These are phyloP conservation scores for Trichoderma koningiopsis DNA, from an alignment of 2,329 filamentous ascomycete genomes.

Conservation along the genomic window DNA sequence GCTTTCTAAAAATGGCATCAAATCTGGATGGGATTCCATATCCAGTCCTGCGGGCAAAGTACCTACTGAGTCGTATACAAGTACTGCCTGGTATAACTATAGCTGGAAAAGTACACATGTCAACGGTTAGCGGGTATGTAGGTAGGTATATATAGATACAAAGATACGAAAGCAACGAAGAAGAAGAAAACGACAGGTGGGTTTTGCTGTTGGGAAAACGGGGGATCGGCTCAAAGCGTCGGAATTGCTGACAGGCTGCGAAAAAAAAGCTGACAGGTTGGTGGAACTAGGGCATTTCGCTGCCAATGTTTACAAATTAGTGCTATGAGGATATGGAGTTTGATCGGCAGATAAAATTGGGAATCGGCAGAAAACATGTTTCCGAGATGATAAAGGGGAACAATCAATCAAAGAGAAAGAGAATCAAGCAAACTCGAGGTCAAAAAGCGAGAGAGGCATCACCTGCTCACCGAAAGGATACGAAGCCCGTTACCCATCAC, in stretches of 20 bases:
- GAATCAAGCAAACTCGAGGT: too few species aligned
- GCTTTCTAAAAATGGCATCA: slow-evolving; percentile 19
- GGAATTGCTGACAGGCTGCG: slow-evolving; percentile 8
- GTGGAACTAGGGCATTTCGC: not conserved
- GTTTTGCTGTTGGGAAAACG: not conserved
- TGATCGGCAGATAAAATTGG: not conserved
- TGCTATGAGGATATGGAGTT: not conserved
- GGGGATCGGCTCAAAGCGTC: not conserved
- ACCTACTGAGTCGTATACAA: not conserved
- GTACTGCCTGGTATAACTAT: not conserved
- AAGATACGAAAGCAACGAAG: not conserved
- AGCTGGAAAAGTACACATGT: not conserved
- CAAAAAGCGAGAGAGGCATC: not conserved
- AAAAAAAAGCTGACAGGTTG: not conserved
- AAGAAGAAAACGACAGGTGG: not conserved
- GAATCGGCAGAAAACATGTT: not conserved
- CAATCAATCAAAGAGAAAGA: too few species aligned
- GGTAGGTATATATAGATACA: not conserved
- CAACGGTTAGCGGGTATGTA: not conserved
- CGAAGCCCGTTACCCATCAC: too few species aligned
- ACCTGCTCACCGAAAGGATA: too few species aligned
- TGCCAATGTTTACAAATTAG: not conserved
- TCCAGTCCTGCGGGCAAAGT: not conserved
- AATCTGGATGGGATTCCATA: not conserved
- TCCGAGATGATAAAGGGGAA: not conserved